phyloP scores from a whole-genome alignment of 805 yeast species.

The fission yeast (Schizosaccharomyces pombe) region ASM294v3 CU329670.1:2918001-2918500 shows the following conservation, averaged over 20 bases:
- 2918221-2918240: too few relatives aligned
- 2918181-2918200: not conserved
- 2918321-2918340: not conserved
- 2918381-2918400: slow-evolving; percentile 21
- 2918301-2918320: not conserved
- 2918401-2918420: slow-evolving; percentile 22
- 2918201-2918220: not conserved
- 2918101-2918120: not conserved
- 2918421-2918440: slow-evolving; percentile 28
- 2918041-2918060: not conserved
- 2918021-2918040: not conserved
- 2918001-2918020: not conserved
- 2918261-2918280: too few relatives aligned
- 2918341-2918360: not conserved
- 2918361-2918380: not conserved
- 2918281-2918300: too few relatives aligned
- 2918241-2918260: too few relatives aligned
- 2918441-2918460: slow-evolving; percentile 26
- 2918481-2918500: slow-evolving; percentile 21
- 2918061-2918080: not conserved
- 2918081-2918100: not conserved
- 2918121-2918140: not conserved
- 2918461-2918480: slow-evolving; percentile 17
- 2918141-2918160: not conserved
- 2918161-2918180: not conserved